Evolutionary conservation across 2,329 filamentous ascomycete species (phyloP).

Genomic region (Trichoderma arundinaceum): DNA sequence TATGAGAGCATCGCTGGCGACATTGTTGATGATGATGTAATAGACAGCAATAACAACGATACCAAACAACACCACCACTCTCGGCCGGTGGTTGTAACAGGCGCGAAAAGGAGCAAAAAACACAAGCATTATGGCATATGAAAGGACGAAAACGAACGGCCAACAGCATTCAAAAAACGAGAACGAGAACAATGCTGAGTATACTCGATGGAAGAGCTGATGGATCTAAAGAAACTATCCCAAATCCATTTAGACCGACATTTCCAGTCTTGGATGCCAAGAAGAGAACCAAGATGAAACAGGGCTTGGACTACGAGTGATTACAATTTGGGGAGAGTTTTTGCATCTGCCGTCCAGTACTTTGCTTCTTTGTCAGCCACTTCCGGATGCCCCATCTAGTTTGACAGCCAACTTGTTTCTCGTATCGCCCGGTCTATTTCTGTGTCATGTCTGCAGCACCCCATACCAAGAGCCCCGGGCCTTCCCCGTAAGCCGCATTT

Average conservation of each 20-base stretch:
- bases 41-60: neutral
- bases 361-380: neutral
- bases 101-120: neutral
- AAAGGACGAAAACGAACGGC: neutral
- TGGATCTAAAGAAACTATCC: neutral
- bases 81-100: conserved; percentile 4
- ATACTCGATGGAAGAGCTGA: neutral
- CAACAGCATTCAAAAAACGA: neutral
- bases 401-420: neutral
- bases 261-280: neutral
- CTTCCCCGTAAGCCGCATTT: neutral
- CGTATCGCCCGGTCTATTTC: conserved; percentile 11
- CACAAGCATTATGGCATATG: conserved; percentile 13
- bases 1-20: conserved; percentile 1
- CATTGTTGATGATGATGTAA: neutral
- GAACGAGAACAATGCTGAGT: neutral
- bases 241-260: neutral
- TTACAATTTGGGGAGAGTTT: neutral
- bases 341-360: no score
- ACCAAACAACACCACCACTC: neutral
- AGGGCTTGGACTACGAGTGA: neutral
- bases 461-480: neutral
- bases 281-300: neutral
- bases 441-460: neutral
- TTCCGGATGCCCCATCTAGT: neutral